Conservation (phyloP, 1,139 yeast genomes). For the Pichia kudriavzevii region DNA sequence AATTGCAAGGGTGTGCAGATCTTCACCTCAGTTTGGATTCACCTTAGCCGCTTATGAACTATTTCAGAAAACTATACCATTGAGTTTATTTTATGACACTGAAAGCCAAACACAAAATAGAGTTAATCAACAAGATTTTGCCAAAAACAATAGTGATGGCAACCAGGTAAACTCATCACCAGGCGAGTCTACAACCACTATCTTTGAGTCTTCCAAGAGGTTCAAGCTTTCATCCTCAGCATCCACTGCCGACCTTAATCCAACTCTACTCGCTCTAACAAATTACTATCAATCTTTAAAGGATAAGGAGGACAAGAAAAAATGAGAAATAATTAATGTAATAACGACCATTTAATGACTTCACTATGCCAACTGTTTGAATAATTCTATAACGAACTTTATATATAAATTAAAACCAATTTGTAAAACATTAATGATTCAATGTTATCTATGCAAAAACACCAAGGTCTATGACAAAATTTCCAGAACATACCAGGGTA, state of each 20-base stretch:
- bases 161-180: too few relatives aligned
- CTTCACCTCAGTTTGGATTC: constrained; percentile 97
- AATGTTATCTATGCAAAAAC: too few relatives aligned
- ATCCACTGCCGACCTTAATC: constrained; percentile 22
- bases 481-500: constrained; percentile 19
- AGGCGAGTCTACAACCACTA: constrained; percentile 1
- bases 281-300: constrained; percentile 14
- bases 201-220: constrained; percentile 23
- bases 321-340: not conserved
- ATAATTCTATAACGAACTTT: too few relatives aligned
- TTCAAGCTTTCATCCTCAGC: constrained; percentile 24
- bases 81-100: constrained; percentile 29
- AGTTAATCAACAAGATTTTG: too few relatives aligned
- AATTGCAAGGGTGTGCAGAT: constrained; percentile 86
- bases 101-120: constrained; percentile 12
- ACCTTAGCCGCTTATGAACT: constrained; percentile 94
- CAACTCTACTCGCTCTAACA: constrained; percentile 20
- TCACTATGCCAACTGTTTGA: too few relatives aligned
- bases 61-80: constrained; percentile 56
- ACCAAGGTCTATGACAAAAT: constrained; percentile 21
- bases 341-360: not conserved
- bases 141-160: too few relatives aligned
- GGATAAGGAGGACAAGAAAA: constrained; percentile 1
- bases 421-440: too few relatives aligned
- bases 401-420: too few relatives aligned